Evolutionary conservation across 345 rosid species (phyloP).

Genomic region (Carallia brachiata): DNA sequence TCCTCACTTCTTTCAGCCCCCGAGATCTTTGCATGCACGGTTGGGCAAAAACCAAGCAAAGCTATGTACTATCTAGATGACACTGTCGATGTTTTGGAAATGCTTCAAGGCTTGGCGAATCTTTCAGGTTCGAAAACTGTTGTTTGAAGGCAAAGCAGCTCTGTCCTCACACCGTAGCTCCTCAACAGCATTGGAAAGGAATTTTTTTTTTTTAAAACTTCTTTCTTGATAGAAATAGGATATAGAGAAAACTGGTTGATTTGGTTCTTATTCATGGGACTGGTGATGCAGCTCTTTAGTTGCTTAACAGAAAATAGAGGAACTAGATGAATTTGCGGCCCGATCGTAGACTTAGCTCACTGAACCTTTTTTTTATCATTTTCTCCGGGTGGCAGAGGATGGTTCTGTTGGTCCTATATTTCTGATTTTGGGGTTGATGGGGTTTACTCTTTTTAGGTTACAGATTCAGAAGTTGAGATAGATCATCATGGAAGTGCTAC

Average conservation of each 20-base stretch:
- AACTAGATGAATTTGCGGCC: background rate
- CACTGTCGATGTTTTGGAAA: slow-evolving; percentile 20
- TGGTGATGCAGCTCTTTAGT: background rate
- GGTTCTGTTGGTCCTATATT: background rate
- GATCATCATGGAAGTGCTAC: background rate
- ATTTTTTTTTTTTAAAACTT: too few relatives aligned
- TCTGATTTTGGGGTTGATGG: background rate
- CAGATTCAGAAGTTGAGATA: slow-evolving; percentile 11
- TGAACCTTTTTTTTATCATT: background rate
- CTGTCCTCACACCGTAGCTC: background rate
- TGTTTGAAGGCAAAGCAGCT: background rate
- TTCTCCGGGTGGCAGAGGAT: slow-evolving; percentile 3
- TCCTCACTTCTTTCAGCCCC: slow-evolving; percentile 15
- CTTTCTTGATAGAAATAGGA: background rate
- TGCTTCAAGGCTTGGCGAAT: slow-evolving; percentile 22
- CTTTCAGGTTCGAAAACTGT: slow-evolving; percentile 7
- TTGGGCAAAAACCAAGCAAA: slow-evolving; percentile 36
- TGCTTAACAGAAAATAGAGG: background rate
- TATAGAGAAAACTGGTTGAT: background rate
- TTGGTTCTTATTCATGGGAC: background rate
- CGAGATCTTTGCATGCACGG: slow-evolving; percentile 32
- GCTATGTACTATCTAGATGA: slow-evolving; percentile 34
- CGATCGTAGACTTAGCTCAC: background rate
- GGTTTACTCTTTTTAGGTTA: background rate
- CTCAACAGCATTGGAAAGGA: too few relatives aligned